A percentile compares a stretch with the other conserved stretches of the same genome.
These are phyloP conservation scores for Aspergillus sp. DNA, from an alignment of 2,329 filamentous ascomycete genomes.

Conservation along the genomic window DNA sequence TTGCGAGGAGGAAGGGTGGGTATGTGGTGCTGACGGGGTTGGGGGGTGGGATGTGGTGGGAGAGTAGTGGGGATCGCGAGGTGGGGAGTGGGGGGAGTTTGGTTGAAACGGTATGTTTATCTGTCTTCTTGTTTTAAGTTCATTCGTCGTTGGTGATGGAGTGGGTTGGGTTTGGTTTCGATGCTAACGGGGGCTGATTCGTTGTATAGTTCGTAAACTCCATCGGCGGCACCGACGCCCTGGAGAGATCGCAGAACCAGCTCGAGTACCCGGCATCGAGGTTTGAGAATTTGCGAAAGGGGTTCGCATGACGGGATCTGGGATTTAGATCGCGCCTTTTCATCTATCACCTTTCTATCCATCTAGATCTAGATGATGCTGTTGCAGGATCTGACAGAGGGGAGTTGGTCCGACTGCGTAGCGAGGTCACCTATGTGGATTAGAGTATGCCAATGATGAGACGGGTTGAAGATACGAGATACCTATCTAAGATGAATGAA, in stretches of 20 bases:
- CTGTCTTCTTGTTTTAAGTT: background rate
- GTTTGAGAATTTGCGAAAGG: slow-evolving; percentile 19
- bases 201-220: slow-evolving; percentile 13
- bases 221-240: slow-evolving; percentile 1
- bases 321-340: background rate
- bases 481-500: background rate
- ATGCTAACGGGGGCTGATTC: background rate
- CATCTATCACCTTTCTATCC: background rate
- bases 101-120: slow-evolving; percentile 57
- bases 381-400: background rate
- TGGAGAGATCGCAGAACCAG: slow-evolving; percentile 18
- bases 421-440: background rate
- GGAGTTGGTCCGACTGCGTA: background rate
- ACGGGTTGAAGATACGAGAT: background rate
- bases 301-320: background rate
- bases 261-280: slow-evolving; percentile 18
- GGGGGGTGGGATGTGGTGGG: slow-evolving; percentile 97
- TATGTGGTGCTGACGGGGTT: slow-evolving; percentile 71
- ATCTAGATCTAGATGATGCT: background rate
- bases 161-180: background rate
- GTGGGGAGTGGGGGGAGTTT: slow-evolving; percentile 62
- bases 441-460: background rate
- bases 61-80: slow-evolving; percentile 76
- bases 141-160: background rate
- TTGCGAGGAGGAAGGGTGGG: slow-evolving; percentile 70